Evolutionary conservation across 805 yeast genomes (phyloP), one percentile per base, ranked within the genome.

Genomic region (Candida ovalis): DNA sequence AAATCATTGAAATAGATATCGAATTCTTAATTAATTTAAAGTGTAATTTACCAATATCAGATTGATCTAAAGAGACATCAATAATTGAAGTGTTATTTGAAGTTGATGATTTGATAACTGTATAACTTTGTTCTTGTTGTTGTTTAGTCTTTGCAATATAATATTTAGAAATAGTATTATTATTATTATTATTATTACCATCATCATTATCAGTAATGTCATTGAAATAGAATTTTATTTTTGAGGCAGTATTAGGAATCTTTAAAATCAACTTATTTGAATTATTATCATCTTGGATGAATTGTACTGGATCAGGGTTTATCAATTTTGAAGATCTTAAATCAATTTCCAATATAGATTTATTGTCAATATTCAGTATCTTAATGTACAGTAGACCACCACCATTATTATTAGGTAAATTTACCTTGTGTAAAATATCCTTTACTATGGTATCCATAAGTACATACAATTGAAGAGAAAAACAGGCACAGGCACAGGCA

Each of bases 271-370:
- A 18, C 6, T 42, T 38, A 18, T 35, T 17, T 5, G 19, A n/a
- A 7, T 35, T n/a, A 5, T 30, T 33, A 2, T 33, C 46, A 33
- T 51, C 44, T 40, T 54, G 55, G 33, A 54, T 49, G 32, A 54
- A 39, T 40, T 52, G 49, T 37, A 49, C 32, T 3, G 51, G 50
- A 17, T 19, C 18, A 15, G 12, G 7, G 28, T 43, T 45, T 12
- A 37, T 17, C 23, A 48, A 45, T 38, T 42, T 43, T 17, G 17
- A 35, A 35, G 38, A n/a, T 35, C 38, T 35, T 8, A 35, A 18
- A 17, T 35, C 38, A 35, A 35, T 13, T n/a, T 35, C 38, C 7
- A 17, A 35, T 17, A 35, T 21, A 17, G 38, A 8, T 17, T 35
- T 8, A 17, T 18, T 35, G 19, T n/a, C 12, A 13, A 4, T 17